These are phyloP conservation scores for Forsythia suspensa DNA, from an alignment of 257 asterid genomes.

Conservation along the genomic window DNA sequence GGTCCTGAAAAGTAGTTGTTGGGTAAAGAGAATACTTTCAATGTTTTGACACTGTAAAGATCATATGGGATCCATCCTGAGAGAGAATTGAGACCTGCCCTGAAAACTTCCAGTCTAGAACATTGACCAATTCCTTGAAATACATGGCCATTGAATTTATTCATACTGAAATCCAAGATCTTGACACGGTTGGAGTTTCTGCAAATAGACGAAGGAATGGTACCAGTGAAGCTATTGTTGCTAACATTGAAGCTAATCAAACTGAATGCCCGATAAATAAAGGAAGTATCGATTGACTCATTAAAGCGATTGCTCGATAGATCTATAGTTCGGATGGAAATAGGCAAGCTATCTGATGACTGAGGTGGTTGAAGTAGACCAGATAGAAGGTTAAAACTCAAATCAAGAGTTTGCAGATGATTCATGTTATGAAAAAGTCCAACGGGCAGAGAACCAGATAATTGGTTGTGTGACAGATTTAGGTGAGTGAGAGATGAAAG, in stretches of 20 bases:
- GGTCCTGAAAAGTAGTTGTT: slow-evolving; percentile 43
- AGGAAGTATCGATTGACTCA: slow-evolving; percentile 21
- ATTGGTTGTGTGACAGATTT: slow-evolving; percentile 35
- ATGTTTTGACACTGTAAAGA: slow-evolving; percentile 21
- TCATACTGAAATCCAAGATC: slow-evolving; percentile 43
- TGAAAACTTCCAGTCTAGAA: slow-evolving; percentile 20
- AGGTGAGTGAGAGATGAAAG: slow-evolving; percentile 33
- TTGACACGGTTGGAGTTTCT: slow-evolving; percentile 12
- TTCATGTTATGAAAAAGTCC: neutral
- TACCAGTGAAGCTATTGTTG: slow-evolving; percentile 40
- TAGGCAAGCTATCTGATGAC: neutral
- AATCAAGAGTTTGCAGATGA: neutral
- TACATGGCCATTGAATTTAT: slow-evolving; percentile 31
- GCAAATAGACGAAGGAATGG: slow-evolving; percentile 42
- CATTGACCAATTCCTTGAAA: slow-evolving; percentile 30
- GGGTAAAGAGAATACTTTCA: slow-evolving; percentile 39
- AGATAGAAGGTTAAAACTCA: neutral
- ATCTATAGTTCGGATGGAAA: slow-evolving; percentile 19
- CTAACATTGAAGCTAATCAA: slow-evolving; percentile 40
- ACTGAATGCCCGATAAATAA: slow-evolving; percentile 17
- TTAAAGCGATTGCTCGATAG: slow-evolving; percentile 45
- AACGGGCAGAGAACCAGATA: slow-evolving; percentile 21
- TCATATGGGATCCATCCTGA: slow-evolving; percentile 39
- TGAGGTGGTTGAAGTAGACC: slow-evolving; percentile 11
- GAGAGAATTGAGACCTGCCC: slow-evolving; percentile 45